Conservation (phyloP, 495 filamentous ascomycete species). For the Aspergillus sclerotioniger region DNA sequence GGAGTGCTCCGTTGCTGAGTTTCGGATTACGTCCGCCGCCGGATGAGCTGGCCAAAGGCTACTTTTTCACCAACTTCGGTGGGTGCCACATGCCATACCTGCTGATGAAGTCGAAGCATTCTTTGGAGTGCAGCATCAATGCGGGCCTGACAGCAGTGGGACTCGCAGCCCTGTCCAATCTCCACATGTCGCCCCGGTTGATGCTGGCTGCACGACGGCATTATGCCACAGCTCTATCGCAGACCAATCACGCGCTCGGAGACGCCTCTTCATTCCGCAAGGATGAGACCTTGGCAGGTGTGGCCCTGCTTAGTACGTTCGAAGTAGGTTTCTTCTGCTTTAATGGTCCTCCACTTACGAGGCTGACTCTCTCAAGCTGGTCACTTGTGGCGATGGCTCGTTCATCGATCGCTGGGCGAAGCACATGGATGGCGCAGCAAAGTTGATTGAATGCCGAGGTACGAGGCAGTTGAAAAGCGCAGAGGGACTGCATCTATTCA, state of each 20-base stretch:
- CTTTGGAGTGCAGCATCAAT: constrained; percentile 10
- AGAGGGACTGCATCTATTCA: background rate
- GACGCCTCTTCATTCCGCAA: constrained; percentile 5
- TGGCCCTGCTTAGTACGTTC: constrained; percentile 19
- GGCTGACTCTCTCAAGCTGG: constrained; percentile 1
- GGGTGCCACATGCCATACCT: constrained; percentile 13
- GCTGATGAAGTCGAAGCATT: background rate
- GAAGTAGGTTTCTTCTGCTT: background rate
- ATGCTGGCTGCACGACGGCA: constrained; percentile 15
- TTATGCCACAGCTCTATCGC: constrained; percentile 16
- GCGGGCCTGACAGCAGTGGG: constrained; percentile 18
- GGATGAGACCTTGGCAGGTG: constrained; percentile 16
- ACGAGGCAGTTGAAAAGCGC: constrained; percentile 6
- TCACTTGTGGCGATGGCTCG: constrained; percentile 15
- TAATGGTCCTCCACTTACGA: background rate
- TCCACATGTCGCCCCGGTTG: constrained; percentile 18
- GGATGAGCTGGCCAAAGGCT: background rate
- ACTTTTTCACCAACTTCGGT: background rate
- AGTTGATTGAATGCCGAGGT: constrained; percentile 18
- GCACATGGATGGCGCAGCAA: constrained; percentile 18
- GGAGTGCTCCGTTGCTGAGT: background rate
- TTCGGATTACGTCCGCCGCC: background rate
- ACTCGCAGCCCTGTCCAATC: constrained; percentile 19
- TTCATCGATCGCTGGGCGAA: constrained; percentile 21
- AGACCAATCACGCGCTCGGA: constrained; percentile 16